A percentile compares a stretch with the other conserved stretches of the same genome.
These are phyloP conservation scores for Isatis tinctoria DNA, from an alignment of 345 rosid species.

Conservation along the genomic window DNA sequence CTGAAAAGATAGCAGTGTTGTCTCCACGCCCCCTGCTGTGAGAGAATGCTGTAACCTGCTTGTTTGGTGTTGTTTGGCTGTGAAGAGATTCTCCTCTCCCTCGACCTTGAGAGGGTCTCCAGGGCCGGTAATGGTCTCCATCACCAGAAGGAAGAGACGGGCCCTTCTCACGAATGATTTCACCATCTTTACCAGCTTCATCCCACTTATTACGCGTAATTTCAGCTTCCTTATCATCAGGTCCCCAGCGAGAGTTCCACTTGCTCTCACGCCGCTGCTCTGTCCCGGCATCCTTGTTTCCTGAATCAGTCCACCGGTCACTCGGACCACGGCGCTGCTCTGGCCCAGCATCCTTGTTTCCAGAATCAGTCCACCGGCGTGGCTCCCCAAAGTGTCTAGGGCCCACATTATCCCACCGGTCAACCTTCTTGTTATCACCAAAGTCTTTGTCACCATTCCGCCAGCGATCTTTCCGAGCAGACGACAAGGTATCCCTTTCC, in stretches of 20 bases:
- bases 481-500: slow-evolving; percentile 79
- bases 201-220: slow-evolving; percentile 51
- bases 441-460: slow-evolving; percentile 77
- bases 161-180: slow-evolving; percentile 54
- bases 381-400: slow-evolving; percentile 59
- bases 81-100: slow-evolving; percentile 75
- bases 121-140: slow-evolving; percentile 64
- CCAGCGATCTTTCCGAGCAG: slow-evolving; percentile 71
- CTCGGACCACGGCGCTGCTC: slow-evolving; percentile 75
- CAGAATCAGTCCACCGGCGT: slow-evolving; percentile 78
- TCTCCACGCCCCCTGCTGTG: slow-evolving; percentile 75
- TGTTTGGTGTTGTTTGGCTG: slow-evolving; percentile 56
- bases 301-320: slow-evolving; percentile 79
- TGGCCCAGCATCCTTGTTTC: slow-evolving; percentile 59
- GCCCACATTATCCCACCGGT: slow-evolving; percentile 81
- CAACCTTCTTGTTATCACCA: slow-evolving; percentile 59
- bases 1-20: slow-evolving; percentile 42
- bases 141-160: slow-evolving; percentile 45
- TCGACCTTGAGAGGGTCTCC: slow-evolving; percentile 82
- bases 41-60: slow-evolving; percentile 56
- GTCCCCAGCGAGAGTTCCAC: slow-evolving; percentile 99
- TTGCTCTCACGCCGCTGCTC: slow-evolving; percentile 94
- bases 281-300: slow-evolving; percentile 61
- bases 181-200: slow-evolving; percentile 68
- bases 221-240: slow-evolving; percentile 65